These are phyloP conservation scores for Patellaria atrata DNA, from an alignment of 495 filamentous ascomycete genomes.

Conservation along the genomic window DNA sequence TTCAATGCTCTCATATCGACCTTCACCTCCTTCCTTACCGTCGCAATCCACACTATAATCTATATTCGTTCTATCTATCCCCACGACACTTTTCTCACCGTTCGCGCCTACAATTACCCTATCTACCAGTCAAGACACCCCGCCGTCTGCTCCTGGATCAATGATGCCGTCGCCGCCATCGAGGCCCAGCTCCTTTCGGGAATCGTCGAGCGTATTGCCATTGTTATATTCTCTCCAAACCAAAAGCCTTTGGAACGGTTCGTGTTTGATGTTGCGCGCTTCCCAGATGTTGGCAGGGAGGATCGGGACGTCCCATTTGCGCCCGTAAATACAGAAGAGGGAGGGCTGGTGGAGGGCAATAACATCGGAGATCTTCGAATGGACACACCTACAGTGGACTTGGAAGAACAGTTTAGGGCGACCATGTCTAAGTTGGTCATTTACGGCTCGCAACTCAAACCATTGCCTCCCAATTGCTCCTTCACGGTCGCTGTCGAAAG, in stretches of 20 bases:
- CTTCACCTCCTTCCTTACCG: constrained; percentile 67
- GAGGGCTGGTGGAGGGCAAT: constrained; percentile 22
- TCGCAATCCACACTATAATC: constrained; percentile 86
- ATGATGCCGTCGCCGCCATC: constrained; percentile 64
- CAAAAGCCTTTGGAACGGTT: constrained; percentile 52
- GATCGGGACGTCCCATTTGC: constrained; percentile 4
- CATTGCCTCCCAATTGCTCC: constrained; percentile 60
- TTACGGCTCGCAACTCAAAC: constrained; percentile 43
- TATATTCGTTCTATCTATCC: constrained; percentile 81
- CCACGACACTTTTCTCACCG: constrained; percentile 58
- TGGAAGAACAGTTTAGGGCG: constrained; percentile 60
- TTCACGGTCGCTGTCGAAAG: constrained; percentile 84
- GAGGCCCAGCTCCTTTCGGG: constrained; percentile 58
- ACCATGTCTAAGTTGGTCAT: constrained; percentile 37
- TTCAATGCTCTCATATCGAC: constrained; percentile 38
- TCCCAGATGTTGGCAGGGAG: constrained; percentile 46
- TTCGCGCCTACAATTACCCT: constrained; percentile 75
- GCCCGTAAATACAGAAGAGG: constrained; percentile 7
- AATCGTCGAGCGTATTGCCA: constrained; percentile 52
- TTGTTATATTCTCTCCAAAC: constrained; percentile 48
- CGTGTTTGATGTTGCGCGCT: constrained; percentile 65
- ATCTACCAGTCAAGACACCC: constrained; percentile 85
- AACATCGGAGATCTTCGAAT: constrained; percentile 17
- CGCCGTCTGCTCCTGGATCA: constrained; percentile 80
- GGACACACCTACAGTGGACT: constrained; percentile 31